Evolutionary conservation across 352 stramenopile genomes (phyloP), one percentile per base, ranked within the genome.

Genomic region (Elongisporangium prolatum): DNA sequence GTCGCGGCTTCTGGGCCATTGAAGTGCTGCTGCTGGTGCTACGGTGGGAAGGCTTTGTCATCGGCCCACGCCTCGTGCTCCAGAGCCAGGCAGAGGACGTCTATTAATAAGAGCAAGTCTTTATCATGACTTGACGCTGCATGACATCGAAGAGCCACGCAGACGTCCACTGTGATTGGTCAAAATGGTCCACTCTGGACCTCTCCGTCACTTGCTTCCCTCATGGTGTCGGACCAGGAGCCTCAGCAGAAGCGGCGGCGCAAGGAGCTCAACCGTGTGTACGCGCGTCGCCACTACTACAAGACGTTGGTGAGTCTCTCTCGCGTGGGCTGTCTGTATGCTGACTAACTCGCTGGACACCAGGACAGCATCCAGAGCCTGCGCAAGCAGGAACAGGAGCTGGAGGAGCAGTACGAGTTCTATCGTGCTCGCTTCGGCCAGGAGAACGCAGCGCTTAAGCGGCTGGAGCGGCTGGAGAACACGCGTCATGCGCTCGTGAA

Each of bases 1-100:
- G 67, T 65, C 67, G 70, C 40, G 49, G 75, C 21, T 84, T 84
- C 64, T 84, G 74, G 74, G 63, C 75, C 47, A 78, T 70, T 16
- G 71, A 84, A 60, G 71, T 84, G 48, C 58, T 84, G 61, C 58
- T 80, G 22, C 48, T 84, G 34, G 67, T 68, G 4, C 59, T 84
- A 44, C 74, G 74, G 16, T 80, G 71, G 65, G 69, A 84, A 52
- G 76, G 63, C 56, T 58, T 54, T 20, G 62, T 74, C 40, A 67
- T 80, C n/a, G 69, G 68, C 3, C 67, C 74, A 18, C 62, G 77
- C 44, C 78, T 84, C 57, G 68, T 69, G 48, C 61, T 82, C 38
- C 65, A 44, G 34, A 44, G 11, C 28, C 28, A 38, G 8, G 28
- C 28, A 38, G 28, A 38, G 6, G 4, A 38, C 4, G 28, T 34